Conservation (phyloP, 2,329 filamentous ascomycete genomes). For the Pseudodiploospora longispora region DNA sequence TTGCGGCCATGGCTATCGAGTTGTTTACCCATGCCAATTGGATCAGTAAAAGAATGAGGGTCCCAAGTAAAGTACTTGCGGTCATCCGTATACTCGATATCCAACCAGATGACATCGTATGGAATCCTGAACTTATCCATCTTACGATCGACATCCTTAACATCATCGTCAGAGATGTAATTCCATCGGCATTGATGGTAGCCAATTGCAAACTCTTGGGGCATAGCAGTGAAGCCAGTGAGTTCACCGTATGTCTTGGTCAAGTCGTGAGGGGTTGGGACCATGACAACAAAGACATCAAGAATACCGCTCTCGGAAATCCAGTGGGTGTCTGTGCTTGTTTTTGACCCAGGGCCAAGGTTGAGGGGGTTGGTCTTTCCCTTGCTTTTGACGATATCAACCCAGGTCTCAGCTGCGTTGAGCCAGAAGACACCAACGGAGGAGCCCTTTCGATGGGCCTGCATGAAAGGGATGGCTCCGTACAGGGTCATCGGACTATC, state of each 20-base stretch:
- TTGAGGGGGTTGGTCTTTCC: slow-evolving; percentile 66
- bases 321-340: slow-evolving; percentile 87
- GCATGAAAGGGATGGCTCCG: slow-evolving; percentile 95
- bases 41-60: slow-evolving; percentile 76
- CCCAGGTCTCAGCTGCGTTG: slow-evolving; percentile 94
- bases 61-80: slow-evolving; percentile 99
- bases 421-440: slow-evolving; percentile 97
- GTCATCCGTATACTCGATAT: slow-evolving; percentile 94
- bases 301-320: slow-evolving; percentile 86
- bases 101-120: slow-evolving; percentile 98
- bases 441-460: slow-evolving; percentile 87
- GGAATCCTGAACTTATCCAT: slow-evolving; percentile 94
- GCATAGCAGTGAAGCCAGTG: slow-evolving; percentile 84
- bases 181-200: slow-evolving; percentile 99
- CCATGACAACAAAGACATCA: slow-evolving; percentile 91
- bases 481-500: slow-evolving; percentile 98
- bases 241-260: slow-evolving; percentile 78
- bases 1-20: slow-evolving; percentile 80
- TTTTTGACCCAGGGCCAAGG: slow-evolving; percentile 60
- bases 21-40: slow-evolving; percentile 79
- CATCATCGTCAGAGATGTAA: slow-evolving; percentile 93
- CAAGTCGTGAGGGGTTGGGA: slow-evolving; percentile 75
- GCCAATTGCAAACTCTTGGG: slow-evolving; percentile 83
- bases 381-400: slow-evolving; percentile 82
- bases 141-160: slow-evolving; percentile 91